A percentile compares a stretch with the other conserved stretches of the same genome.
Evolutionary conservation across 2,329 filamentous ascomycete species (phyloP).

Genomic region (Phoma herbarum): DNA sequence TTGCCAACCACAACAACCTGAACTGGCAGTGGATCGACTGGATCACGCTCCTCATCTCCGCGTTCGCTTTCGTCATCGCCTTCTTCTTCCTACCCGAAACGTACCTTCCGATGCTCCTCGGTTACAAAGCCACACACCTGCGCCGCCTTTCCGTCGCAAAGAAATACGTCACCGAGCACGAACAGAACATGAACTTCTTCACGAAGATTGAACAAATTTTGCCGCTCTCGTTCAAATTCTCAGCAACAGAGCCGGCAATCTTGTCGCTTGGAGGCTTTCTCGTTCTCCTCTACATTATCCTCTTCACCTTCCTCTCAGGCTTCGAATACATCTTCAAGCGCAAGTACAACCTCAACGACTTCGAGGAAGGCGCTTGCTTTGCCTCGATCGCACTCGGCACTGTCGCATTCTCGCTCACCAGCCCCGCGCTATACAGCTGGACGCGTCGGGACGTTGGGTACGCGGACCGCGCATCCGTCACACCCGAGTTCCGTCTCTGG

Average conservation of each 20-base stretch:
- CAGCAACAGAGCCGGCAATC: slow-evolving; percentile 7
- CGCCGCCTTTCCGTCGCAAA: slow-evolving; percentile 45
- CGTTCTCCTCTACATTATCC: slow-evolving; percentile 14
- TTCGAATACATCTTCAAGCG: slow-evolving; percentile 22
- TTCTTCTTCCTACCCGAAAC: slow-evolving; percentile 59
- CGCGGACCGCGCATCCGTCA: background rate
- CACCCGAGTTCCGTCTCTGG: slow-evolving; percentile 81
- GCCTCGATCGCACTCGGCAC: slow-evolving; percentile 14
- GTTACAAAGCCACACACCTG: slow-evolving; percentile 44
- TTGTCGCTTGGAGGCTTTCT: slow-evolving; percentile 11
- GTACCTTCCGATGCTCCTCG: slow-evolving; percentile 52
- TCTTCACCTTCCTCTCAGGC: slow-evolving; percentile 18
- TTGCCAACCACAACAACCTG: background rate
- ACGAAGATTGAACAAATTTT: background rate
- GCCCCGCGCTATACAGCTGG: slow-evolving; percentile 4
- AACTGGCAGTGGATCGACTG: slow-evolving; percentile 18
- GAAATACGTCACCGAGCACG: slow-evolving; percentile 50
- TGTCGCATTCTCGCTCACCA: slow-evolving; percentile 1
- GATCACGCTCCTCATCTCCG: slow-evolving; percentile 18
- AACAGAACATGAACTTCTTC: slow-evolving; percentile 1
- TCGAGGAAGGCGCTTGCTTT: slow-evolving; percentile 19
- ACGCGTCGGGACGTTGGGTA: background rate
- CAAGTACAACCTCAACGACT: slow-evolving; percentile 1
- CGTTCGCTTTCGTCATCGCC: slow-evolving; percentile 13
- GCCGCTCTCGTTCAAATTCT: background rate